A percentile compares a stretch with the other conserved stretches of the same genome.
Conservation (phyloP, 306 rosid species). For the Fragaria nilgerrensis region DNA sequence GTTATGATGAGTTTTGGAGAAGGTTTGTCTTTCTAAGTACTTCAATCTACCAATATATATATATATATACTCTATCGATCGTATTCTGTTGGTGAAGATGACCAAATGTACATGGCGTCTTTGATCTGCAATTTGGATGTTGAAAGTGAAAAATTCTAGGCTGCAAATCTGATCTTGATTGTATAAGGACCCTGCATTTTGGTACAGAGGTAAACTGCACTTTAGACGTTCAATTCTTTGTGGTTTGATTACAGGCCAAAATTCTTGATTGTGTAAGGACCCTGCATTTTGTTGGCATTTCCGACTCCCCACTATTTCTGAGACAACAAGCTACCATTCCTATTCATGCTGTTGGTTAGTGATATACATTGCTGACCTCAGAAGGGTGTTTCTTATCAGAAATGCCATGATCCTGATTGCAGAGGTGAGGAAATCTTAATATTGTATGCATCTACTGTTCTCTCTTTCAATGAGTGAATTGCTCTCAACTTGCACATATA, state of each 20-base stretch:
- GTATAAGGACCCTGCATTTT: slow-evolving; percentile 77
- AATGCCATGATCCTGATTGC: slow-evolving; percentile 95
- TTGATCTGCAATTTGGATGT: slow-evolving; percentile 83
- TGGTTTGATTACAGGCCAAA: not conserved
- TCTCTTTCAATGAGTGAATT: slow-evolving; percentile 4
- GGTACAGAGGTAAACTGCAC: slow-evolving; percentile 66
- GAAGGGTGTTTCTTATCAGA: slow-evolving; percentile 83
- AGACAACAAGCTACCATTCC: slow-evolving; percentile 30
- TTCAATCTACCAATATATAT: slow-evolving; percentile 12
- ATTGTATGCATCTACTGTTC: not conserved
- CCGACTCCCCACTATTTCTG: not conserved
- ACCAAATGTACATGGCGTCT: slow-evolving; percentile 66
- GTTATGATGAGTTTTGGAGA: slow-evolving; percentile 71
- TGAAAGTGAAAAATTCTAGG: slow-evolving; percentile 67
- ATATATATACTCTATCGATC: not conserved
- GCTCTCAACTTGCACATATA: slow-evolving; percentile 13
- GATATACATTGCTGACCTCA: slow-evolving; percentile 79
- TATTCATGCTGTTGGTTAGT: slow-evolving; percentile 49
- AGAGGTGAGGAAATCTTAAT: slow-evolving; percentile 47
- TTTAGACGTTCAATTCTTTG: slow-evolving; percentile 14
- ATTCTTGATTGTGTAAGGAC: not conserved
- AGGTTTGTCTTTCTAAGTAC: slow-evolving; percentile 45
- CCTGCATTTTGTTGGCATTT: slow-evolving; percentile 1
- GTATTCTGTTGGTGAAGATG: not conserved
- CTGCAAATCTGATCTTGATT: slow-evolving; percentile 70